These are phyloP conservation scores for Backusella morwellensis DNA, from an alignment of 192 early-diverging fungal species.

Conservation along the genomic window DNA sequence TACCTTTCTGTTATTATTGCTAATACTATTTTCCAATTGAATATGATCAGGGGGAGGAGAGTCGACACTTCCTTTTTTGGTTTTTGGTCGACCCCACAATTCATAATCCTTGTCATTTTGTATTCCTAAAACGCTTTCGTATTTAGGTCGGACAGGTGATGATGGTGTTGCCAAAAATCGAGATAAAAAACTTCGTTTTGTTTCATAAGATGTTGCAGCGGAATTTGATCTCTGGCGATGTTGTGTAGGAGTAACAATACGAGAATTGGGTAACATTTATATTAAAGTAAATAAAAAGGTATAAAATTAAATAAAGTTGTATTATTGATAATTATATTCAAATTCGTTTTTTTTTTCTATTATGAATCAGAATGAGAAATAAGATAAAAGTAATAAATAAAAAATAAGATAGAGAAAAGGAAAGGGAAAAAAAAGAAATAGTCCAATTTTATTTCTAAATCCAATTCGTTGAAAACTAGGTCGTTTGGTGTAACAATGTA, in stretches of 20 bases:
- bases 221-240: conserved; percentile 9
- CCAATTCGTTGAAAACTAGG: not conserved
- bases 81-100: not conserved
- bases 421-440: not conserved
- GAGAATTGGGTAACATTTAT: conserved; percentile 23
- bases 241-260: conserved; percentile 13
- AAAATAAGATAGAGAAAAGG: not conserved
- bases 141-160: not conserved
- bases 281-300: conserved; percentile 1
- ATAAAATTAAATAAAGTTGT: not conserved
- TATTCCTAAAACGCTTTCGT: conserved; percentile 9
- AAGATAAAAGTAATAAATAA: conserved; percentile 1
- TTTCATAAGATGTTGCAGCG: not conserved
- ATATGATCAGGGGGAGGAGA: not conserved
- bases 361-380: conserved; percentile 8
- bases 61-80: not conserved
- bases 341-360: not conserved
- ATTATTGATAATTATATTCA: not conserved
- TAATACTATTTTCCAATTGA: not conserved
- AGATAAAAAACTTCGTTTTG: conserved; percentile 6
- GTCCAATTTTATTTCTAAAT: conserved; percentile 1
- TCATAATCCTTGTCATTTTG: conserved; percentile 10
- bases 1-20: not conserved
- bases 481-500: not conserved
- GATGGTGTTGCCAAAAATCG: not conserved